Conservation (phyloP, 768 basidiomycete species). For the Podaxis pistillaris region DNA sequence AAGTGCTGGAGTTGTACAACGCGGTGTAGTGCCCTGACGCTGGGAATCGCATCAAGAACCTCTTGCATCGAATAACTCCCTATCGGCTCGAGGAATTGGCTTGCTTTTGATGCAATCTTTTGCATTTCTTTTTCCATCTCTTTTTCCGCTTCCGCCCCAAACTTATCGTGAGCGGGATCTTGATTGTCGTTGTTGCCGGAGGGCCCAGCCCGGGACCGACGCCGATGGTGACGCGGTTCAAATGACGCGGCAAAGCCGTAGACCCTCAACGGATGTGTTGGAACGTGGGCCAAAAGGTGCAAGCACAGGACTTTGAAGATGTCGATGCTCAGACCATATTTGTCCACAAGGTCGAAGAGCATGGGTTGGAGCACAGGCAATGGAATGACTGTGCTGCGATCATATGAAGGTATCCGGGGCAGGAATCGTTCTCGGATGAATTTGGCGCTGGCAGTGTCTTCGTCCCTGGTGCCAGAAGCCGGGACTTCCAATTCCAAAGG, state of each 20-base stretch:
- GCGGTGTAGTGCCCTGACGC: constrained; percentile 61
- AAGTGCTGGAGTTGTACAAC: constrained; percentile 58
- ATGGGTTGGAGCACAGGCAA: constrained; percentile 56
- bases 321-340: constrained; percentile 54
- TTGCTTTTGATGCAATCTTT: constrained; percentile 53
- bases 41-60: constrained; percentile 48
- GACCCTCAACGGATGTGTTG: constrained; percentile 60
- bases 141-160: constrained; percentile 4
- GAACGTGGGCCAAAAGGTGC: constrained; percentile 60
- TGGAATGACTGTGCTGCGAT: constrained; percentile 53
- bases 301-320: constrained; percentile 41
- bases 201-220: background rate
- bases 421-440: constrained; percentile 15
- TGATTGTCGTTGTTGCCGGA: background rate
- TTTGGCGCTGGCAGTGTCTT: constrained; percentile 27
- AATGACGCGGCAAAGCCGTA: constrained; percentile 50
- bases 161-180: background rate
- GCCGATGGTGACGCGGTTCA: background rate
- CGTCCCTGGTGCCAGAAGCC: constrained; percentile 23
- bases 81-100: constrained; percentile 59
- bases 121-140: constrained; percentile 36
- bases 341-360: constrained; percentile 60
- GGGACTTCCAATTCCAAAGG: constrained; percentile 30
- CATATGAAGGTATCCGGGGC: constrained; percentile 25
- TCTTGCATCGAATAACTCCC: constrained; percentile 51